Percentiles rank a stretch among this genome's conserved stretches.
phyloP scores from a whole-genome alignment of 2,329 filamentous ascomycete genomes.

The Exophiala xenobiotica region DNA sequence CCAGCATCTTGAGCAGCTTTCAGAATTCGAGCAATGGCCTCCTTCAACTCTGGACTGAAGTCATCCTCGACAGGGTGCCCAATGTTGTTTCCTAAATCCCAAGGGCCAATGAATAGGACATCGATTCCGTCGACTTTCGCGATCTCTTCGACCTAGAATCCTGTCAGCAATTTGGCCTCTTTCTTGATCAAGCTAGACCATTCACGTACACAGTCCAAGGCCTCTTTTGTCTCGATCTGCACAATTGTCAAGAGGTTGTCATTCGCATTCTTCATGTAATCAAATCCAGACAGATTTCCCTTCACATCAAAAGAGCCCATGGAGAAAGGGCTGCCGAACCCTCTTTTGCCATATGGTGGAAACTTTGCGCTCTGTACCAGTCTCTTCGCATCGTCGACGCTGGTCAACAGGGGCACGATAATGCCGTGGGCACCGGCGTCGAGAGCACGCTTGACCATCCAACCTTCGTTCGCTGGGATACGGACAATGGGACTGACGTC shows the following conservation, averaged over 20 bases:
- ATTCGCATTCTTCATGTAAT: constrained; percentile 58
- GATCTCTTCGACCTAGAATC: constrained; percentile 48
- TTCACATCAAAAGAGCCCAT: constrained; percentile 44
- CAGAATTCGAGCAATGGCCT: constrained; percentile 53
- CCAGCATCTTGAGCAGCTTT: constrained; percentile 52
- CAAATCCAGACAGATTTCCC: constrained; percentile 39
- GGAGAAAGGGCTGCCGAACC: constrained; percentile 57
- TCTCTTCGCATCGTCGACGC: constrained; percentile 52
- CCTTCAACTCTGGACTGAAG: constrained; percentile 52
- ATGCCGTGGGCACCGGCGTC: constrained; percentile 61
- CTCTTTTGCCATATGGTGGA: constrained; percentile 54
- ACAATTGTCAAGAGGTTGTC: constrained; percentile 51
- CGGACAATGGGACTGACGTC: constrained; percentile 47
- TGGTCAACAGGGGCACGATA: constrained; percentile 55
- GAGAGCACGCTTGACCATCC: constrained; percentile 63
- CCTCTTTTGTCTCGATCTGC: constrained; percentile 45
- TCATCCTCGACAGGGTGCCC: constrained; percentile 51
- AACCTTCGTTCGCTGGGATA: constrained; percentile 58
- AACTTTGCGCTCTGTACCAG: constrained; percentile 57
- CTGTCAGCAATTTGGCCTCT: constrained; percentile 2
- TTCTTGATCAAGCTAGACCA: background rate
- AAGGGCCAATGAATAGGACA: constrained; percentile 54
- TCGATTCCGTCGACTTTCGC: constrained; percentile 55
- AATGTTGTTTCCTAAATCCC: constrained; percentile 59
- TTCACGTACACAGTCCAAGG: constrained; percentile 37